Evolutionary conservation across 1,284 basidiomycete species (phyloP), one percentile per base, ranked within the genome.

Genomic region (Rhizoctonia solani): DNA sequence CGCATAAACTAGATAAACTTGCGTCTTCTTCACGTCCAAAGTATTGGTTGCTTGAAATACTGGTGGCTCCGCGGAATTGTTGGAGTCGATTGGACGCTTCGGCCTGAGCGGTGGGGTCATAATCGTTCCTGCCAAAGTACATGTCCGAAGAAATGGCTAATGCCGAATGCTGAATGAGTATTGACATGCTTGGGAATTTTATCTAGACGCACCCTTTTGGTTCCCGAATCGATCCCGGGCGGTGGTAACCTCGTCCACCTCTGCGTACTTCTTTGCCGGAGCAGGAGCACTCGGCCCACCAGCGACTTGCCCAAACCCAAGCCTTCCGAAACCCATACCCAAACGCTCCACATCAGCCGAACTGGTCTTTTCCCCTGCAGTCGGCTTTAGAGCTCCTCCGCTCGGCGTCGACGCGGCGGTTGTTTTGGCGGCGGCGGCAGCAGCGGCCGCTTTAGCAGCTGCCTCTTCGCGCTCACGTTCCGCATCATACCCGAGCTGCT

Each of bases 11-110:
- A 39, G 6, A 14, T 16, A 19, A 23, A 34, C 37, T 86, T 9
- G 92, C 91, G 53, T 95, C 92, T 47, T 98, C 95, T 11, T 92
- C 89, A 21, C 95, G 83, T 2, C 96, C 97, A 79, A 95, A 97
- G 84, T 97, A 97, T 71, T 93, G 90, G 75, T 88, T 97, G 44
- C 93, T 95, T 4, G 94, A 97, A 75, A 99, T 99, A 32, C 93
- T 87, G 0, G 92, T 92, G 25, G 96, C 93, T 16, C 95, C 95
- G 73, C 89, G 85, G 86, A 99, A 99, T 53, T 86, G 81, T 72
- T 89, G 85, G 50, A 98, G 80, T 8, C 96, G 86, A 21, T 83
- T 79, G 75, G 94, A 90, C 1, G 95, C 93, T 77, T 98, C 94
- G 44, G 81, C 78, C 34, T 85, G 76, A 3, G 87, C 82, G 47